Evolutionary conservation across 2,329 filamentous ascomycete genomes (phyloP).

Genomic region (Sarocladium brachiariae): DNA sequence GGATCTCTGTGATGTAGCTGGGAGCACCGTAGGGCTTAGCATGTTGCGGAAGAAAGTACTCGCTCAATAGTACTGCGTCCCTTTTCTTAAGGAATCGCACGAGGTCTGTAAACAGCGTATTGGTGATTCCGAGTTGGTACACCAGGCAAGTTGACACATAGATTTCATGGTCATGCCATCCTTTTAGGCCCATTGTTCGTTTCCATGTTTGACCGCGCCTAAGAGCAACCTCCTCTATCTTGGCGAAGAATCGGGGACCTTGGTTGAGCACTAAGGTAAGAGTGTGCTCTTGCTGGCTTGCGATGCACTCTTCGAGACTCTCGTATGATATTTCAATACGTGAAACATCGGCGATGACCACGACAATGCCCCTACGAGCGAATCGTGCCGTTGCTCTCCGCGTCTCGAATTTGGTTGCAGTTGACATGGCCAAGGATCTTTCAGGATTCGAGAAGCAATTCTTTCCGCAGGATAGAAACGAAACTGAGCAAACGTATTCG

Average conservation of each 20-base stretch:
- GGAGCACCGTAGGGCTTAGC: too few relatives aligned
- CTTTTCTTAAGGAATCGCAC: too few relatives aligned
- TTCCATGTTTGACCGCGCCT: neutral
- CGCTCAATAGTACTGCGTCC: too few relatives aligned
- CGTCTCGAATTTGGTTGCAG: neutral
- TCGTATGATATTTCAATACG: conserved; percentile 1
- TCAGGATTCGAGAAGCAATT: neutral
- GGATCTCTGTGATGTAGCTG: too few relatives aligned
- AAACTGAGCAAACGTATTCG: too few relatives aligned
- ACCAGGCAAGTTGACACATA: conserved; percentile 36
- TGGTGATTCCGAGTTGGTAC: conserved; percentile 32
- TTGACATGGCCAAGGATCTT: neutral
- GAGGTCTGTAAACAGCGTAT: conserved; percentile 12
- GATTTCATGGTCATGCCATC: conserved; percentile 22
- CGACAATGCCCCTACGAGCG: neutral
- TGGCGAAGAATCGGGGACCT: conserved; percentile 42
- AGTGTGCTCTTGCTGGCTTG: conserved; percentile 18
- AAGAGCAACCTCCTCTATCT: neutral
- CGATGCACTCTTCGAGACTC: too few relatives aligned
- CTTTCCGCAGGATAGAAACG: too few relatives aligned
- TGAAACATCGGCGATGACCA: too few relatives aligned
- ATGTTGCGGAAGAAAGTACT: too few relatives aligned
- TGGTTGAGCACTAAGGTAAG: conserved; percentile 45
- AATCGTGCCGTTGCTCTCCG: neutral
- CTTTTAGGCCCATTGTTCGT: neutral